Conservation (phyloP, 1,139 yeast species). For the Yamadazyma conglobata region DNA sequence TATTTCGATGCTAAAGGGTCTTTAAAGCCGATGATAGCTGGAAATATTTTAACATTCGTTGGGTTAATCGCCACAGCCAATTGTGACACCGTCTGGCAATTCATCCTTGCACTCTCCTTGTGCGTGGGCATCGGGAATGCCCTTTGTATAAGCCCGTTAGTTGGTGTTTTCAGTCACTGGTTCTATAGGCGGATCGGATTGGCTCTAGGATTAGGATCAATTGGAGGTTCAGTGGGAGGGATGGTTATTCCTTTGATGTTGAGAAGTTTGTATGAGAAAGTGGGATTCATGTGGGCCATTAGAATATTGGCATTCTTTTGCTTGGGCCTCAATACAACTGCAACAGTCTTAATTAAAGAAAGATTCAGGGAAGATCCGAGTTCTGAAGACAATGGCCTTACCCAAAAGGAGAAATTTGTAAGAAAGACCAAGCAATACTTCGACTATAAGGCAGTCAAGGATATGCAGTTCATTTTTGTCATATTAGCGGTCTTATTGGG, state of each 20-base stretch:
- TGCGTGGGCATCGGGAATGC: conserved; percentile 57
- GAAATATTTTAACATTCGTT: conserved; percentile 39
- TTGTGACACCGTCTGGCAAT: conserved; percentile 49
- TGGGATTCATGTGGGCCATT: conserved; percentile 64
- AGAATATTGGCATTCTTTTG: conserved; percentile 52
- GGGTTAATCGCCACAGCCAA: conserved; percentile 54
- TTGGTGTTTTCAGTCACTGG: conserved; percentile 60
- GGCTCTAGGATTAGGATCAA: conserved; percentile 55
- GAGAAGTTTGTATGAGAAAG: conserved; percentile 45
- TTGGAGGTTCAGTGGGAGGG: conserved; percentile 67
- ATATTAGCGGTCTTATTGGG: conserved; percentile 42
- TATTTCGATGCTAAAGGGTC: conserved; percentile 50
- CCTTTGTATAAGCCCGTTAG: conserved; percentile 52
- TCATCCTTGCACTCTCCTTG: conserved; percentile 47
- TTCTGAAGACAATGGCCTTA: conserved; percentile 3
- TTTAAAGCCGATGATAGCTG: conserved; percentile 37
- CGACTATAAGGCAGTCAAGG: conserved; percentile 20
- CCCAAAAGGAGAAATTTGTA: conserved; percentile 7
- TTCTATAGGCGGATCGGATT: conserved; percentile 50
- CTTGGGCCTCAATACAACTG: conserved; percentile 34
- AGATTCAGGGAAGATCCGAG: conserved; percentile 27
- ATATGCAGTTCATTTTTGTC: conserved; percentile 21
- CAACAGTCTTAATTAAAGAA: conserved; percentile 46
- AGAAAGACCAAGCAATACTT: conserved; percentile 2
- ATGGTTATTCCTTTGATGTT: conserved; percentile 57